Conservation (phyloP, 176 grass and related monocot genomes). For the Triticum dicoccoides region DNA sequence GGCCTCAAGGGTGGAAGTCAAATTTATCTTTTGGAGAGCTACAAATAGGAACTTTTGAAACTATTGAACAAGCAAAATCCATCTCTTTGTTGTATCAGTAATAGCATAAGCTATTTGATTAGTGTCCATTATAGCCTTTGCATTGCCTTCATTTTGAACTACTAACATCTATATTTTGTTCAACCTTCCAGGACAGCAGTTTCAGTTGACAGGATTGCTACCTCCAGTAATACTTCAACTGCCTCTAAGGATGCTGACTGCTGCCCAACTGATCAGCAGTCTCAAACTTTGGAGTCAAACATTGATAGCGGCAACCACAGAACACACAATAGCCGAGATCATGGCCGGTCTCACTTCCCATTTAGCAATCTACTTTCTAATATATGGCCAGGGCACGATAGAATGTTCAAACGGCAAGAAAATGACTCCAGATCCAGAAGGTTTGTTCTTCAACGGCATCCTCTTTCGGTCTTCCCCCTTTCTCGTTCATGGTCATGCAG, state of each 20-base stretch:
- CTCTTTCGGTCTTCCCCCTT: not conserved
- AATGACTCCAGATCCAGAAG: constrained; percentile 25
- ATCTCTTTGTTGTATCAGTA: not conserved
- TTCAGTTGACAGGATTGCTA: constrained; percentile 52
- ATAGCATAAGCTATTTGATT: not conserved
- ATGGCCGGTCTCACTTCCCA: constrained; percentile 45
- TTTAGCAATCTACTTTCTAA: constrained; percentile 70
- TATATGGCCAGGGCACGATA: constrained; percentile 54
- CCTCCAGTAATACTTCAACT: constrained; percentile 33
- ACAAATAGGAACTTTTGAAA: not conserved
- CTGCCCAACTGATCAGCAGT: constrained; percentile 15
- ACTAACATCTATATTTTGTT: constrained; percentile 7
- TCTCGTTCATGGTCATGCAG: not conserved
- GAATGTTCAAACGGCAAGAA: constrained; percentile 39
- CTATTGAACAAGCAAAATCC: not conserved
- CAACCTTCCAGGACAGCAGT: constrained; percentile 48
- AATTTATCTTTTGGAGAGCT: not conserved
- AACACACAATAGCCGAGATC: constrained; percentile 31
- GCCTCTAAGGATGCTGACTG: constrained; percentile 22
- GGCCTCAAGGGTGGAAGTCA: not conserved
- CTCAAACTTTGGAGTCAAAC: constrained; percentile 8
- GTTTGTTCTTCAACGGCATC: constrained; percentile 15
- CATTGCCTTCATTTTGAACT: not conserved
- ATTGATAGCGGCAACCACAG: constrained; percentile 23
- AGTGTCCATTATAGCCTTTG: not conserved